phyloP scores from a whole-genome alignment of 306 rosid genomes.

The Gastrolobium bilobum region DNA sequence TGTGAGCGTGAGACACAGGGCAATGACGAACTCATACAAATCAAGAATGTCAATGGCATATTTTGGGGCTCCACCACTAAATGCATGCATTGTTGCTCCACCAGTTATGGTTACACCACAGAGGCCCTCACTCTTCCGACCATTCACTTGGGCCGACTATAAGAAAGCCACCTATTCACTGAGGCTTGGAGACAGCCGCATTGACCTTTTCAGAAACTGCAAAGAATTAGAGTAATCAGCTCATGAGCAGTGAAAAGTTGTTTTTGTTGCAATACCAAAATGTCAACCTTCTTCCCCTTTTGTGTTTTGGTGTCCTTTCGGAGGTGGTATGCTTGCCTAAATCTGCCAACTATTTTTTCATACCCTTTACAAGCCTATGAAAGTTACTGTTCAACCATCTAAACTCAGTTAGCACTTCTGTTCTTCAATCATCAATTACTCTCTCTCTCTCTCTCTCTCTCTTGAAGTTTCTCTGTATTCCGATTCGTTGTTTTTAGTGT shows the following conservation, averaged over 20 bases:
- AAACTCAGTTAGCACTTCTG: conserved; percentile 21
- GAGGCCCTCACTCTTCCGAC: conserved; percentile 64
- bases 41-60: conserved; percentile 74
- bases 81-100: conserved; percentile 58
- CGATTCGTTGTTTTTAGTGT: not conserved
- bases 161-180: conserved; percentile 71
- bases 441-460: not conserved
- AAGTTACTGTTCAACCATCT: conserved; percentile 28
- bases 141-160: conserved; percentile 88
- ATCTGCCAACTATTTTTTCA: conserved; percentile 3
- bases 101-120: conserved; percentile 64
- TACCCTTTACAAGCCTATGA: conserved; percentile 19
- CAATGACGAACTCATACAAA: conserved; percentile 58
- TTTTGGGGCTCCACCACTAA: conserved; percentile 76
- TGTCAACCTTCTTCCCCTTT: not conserved
- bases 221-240: not conserved
- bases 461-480: not conserved
- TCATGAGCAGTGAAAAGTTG: conserved; percentile 24
- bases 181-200: conserved; percentile 71
- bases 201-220: conserved; percentile 59
- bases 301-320: conserved; percentile 25
- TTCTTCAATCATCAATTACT: conserved; percentile 29
- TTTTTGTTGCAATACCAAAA: conserved; percentile 18
- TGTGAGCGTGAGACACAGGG: conserved; percentile 81
- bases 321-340: conserved; percentile 37